Evolutionary conservation across 805 yeast genomes (phyloP), one percentile per base, ranked within the genome.

Genomic region (Wickerhamiella hasegawae): DNA sequence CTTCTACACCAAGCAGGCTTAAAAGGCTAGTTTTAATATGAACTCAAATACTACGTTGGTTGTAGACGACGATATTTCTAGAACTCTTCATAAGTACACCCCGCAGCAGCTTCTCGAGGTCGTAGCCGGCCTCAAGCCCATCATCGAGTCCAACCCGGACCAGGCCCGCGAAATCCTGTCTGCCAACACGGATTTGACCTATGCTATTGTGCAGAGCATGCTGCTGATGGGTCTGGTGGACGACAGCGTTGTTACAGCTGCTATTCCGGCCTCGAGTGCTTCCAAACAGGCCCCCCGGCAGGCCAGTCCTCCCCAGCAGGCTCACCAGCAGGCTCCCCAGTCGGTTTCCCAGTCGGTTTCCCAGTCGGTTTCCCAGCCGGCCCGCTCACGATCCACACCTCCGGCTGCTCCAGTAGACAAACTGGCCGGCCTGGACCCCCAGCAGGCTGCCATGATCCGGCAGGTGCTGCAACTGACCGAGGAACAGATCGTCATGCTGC

Each of bases 121-220:
- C 19, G 41, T 76, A 14, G 53, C 55, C 31, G 79, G 76, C 38
- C 67, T 79, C 8, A 69, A 71, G 43, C 55, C 58, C 18, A 71
- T 79, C 72, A 57, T 76, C 2, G 53, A 55, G 3, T 65, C 64
- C 30, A 66, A 76, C 41, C 80, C 82, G 0, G 62, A 62, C 6
- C 60, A 73, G 38, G 76, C 76, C 60, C 68, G 65, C 36, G 66
- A 66, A 24, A 57, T 83, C 27, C 60, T 83, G 18, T 65, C 65
- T 18, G 72, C 70, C 40, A 72, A 74, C 46, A 87, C 90, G 1
- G 93, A 81, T 48, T 59, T 84, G 35, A 59, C 78, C 2, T 81
- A 74, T 49, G 83, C 90, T 0, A 57, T 83, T 22, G 80, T 83
- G 1, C 94, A 84, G 50, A 63, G 76, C 1, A 55, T 80, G 36